Evolutionary conservation across 768 basidiomycete species (phyloP).

Genomic region (Boletus tomentosulus): DNA sequence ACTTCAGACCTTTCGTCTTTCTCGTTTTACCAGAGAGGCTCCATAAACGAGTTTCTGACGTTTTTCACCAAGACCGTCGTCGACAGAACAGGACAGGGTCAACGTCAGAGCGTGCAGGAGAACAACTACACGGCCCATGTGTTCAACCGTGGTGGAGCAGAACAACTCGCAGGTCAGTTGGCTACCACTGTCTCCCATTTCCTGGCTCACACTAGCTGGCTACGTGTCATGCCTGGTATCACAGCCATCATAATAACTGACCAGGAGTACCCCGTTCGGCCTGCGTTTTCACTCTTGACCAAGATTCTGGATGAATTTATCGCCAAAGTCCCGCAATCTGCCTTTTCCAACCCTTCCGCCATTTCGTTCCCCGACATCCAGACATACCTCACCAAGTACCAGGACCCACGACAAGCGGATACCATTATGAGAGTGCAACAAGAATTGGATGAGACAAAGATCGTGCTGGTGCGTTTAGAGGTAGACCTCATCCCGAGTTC

Average conservation of each 20-base stretch:
- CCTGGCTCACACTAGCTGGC: neutral
- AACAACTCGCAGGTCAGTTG: constrained; percentile 73
- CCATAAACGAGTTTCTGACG: constrained; percentile 86
- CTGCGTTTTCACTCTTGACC: constrained; percentile 91
- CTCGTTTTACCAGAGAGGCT: constrained; percentile 89
- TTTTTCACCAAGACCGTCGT: constrained; percentile 94
- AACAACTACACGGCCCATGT: constrained; percentile 91
- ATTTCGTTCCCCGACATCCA: constrained; percentile 77
- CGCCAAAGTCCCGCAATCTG: constrained; percentile 67
- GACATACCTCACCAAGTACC: constrained; percentile 84
- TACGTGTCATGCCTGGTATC: constrained; percentile 8
- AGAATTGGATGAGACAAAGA: constrained; percentile 99
- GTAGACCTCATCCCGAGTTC: neutral
- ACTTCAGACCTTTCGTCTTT: constrained; percentile 85
- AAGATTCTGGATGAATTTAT: constrained; percentile 93
- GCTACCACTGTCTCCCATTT: neutral
- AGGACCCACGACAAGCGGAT: constrained; percentile 96
- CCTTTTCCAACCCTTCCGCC: constrained; percentile 59
- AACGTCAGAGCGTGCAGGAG: constrained; percentile 92
- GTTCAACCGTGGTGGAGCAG: constrained; percentile 85
- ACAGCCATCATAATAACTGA: constrained; percentile 90
- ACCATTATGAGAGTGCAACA: constrained; percentile 98
- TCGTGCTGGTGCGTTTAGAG: constrained; percentile 70
- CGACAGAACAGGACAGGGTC: constrained; percentile 81
- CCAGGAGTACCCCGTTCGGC: constrained; percentile 93